A percentile compares a stretch with the other conserved stretches of the same genome.
Conservation (phyloP, 139 green algal genomes). For the Chlorella sp. region DNA sequence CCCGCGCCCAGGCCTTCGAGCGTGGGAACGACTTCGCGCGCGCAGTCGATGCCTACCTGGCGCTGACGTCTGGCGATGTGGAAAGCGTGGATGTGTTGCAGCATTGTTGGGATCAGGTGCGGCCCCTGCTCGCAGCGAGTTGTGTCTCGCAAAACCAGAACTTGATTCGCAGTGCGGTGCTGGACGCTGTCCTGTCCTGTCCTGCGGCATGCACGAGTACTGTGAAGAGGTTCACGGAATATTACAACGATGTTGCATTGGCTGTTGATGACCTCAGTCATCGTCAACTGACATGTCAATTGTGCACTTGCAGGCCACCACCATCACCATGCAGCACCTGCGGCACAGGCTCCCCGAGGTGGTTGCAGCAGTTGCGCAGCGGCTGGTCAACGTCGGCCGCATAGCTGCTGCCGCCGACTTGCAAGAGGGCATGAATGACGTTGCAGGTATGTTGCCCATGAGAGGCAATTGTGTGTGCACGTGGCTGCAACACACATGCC, state of each 20-base stretch:
- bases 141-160: not conserved
- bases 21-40: slow-evolving; percentile 51
- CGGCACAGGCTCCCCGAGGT: slow-evolving; percentile 52
- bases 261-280: not conserved
- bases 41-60: slow-evolving; percentile 77
- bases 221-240: not conserved
- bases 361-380: slow-evolving; percentile 42
- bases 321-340: slow-evolving; percentile 57
- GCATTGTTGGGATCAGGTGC: slow-evolving; percentile 19
- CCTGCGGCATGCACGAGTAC: not conserved
- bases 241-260: no score
- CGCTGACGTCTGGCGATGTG: slow-evolving; percentile 31
- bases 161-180: not conserved
- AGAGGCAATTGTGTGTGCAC: not conserved
- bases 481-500: not conserved
- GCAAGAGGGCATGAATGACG: slow-evolving; percentile 50
- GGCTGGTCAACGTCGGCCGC: slow-evolving; percentile 46
- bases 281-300: slow-evolving; percentile 32
- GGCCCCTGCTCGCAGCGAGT: not conserved
- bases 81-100: slow-evolving; percentile 45
- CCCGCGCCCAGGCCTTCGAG: slow-evolving; percentile 46
- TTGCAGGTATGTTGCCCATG: slow-evolving; percentile 16
- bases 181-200: not conserved
- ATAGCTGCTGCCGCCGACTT: slow-evolving; percentile 55
- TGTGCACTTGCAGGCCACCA: slow-evolving; percentile 57